Evolutionary conservation across 2,329 filamentous ascomycete species (phyloP).

Genomic region (Talaromyces islandicus): DNA sequence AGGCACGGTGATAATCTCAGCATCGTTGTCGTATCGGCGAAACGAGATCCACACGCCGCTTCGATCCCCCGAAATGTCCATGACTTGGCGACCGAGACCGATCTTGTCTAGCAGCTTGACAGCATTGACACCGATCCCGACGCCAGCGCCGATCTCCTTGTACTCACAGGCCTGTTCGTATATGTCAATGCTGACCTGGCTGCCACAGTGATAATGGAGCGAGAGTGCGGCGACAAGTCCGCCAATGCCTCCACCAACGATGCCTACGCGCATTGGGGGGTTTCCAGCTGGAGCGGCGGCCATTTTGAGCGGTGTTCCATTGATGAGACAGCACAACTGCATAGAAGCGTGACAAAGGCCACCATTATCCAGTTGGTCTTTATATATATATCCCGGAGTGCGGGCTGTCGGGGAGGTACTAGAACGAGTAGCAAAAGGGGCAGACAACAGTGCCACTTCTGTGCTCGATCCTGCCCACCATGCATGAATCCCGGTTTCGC

Average conservation of each 20-base stretch:
- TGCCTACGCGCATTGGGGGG: conserved; percentile 18
- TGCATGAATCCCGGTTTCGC: neutral
- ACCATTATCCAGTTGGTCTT: neutral
- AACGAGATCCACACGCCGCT: conserved; percentile 5
- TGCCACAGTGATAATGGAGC: conserved; percentile 26
- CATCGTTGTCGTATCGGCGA: conserved; percentile 3
- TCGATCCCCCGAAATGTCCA: conserved; percentile 3
- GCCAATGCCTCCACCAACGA: conserved; percentile 37
- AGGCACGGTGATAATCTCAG: conserved; percentile 6
- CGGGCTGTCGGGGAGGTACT: neutral
- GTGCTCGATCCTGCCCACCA: neutral
- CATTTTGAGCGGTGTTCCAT: neutral
- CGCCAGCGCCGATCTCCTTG: conserved; percentile 16
- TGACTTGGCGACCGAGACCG: conserved; percentile 3
- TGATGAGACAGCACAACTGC: neutral
- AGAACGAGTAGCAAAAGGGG: neutral
- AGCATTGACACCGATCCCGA: conserved; percentile 8
- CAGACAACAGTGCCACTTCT: neutral
- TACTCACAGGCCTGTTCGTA: conserved; percentile 18
- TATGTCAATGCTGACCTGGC: conserved; percentile 13
- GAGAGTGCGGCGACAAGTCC: conserved; percentile 32
- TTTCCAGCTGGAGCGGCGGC: neutral
- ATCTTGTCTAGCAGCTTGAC: conserved; percentile 2
- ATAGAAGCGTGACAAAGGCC: neutral
- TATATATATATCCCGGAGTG: neutral